Conservation (phyloP, 352 stramenopile species). For the Phytophthora fragariae region DNA sequence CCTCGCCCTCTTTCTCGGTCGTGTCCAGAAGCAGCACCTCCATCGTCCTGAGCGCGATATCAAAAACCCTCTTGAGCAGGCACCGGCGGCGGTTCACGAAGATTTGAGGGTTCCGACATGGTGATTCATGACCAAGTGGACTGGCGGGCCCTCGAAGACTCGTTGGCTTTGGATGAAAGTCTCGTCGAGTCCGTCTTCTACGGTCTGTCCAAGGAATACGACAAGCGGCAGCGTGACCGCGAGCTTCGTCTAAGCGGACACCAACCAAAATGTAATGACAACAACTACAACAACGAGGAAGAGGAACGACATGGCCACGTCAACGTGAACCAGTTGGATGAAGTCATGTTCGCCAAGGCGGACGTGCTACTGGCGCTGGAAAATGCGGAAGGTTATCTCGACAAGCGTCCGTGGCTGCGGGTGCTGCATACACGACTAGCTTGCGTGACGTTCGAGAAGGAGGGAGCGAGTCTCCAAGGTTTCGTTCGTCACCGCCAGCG, state of each 20-base stretch:
- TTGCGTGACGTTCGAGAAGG: constrained; percentile 65
- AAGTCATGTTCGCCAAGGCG: constrained; percentile 60
- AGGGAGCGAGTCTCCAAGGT: constrained; percentile 49
- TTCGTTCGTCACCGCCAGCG: constrained; percentile 64
- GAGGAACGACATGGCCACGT: not conserved
- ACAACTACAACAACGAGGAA: constrained; percentile 2
- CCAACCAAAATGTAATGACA: not conserved
- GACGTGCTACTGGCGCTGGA: constrained; percentile 63
- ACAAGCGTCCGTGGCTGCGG: constrained; percentile 65
- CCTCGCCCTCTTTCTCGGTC: constrained; percentile 71
- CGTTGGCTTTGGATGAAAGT: constrained; percentile 55
- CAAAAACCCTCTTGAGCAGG: constrained; percentile 17
- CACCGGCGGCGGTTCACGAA: constrained; percentile 26
- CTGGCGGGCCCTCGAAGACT: constrained; percentile 55
- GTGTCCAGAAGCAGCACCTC: constrained; percentile 70
- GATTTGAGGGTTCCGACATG: constrained; percentile 24
- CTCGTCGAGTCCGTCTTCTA: constrained; percentile 68
- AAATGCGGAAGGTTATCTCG: constrained; percentile 45
- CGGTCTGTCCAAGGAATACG: constrained; percentile 40
- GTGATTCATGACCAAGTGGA: constrained; percentile 54
- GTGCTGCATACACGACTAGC: constrained; percentile 62
- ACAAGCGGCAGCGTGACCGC: constrained; percentile 26
- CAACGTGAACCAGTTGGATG: constrained; percentile 37
- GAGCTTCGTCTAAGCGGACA: constrained; percentile 7
- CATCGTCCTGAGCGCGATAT: constrained; percentile 29